Evolutionary conservation across 148 eudicot species (phyloP), one percentile per base, ranked within the genome.

Genomic region (Agrostemma githago): DNA sequence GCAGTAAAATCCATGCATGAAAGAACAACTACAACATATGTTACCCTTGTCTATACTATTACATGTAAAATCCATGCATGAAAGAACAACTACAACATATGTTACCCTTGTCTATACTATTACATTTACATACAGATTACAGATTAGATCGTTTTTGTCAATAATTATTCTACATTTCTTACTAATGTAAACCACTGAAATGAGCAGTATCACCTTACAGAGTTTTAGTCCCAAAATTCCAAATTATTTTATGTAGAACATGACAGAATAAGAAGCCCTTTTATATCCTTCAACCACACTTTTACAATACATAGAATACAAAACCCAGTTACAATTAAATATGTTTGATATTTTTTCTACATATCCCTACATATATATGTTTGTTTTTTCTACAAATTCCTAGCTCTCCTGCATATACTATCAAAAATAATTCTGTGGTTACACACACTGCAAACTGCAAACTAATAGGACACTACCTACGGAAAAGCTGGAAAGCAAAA

Each of bases 391-490:
- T 70, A 51, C 43, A 67, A 43, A 40, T 51, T 53, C 43, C 75
- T 77, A 77, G 34, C 43, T 71, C 21, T 71, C 41, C 51, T 77
- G 56, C 10, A 43, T 71, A 68, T 80, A 72, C 64, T 58, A 40
- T 66, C 76, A 76, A 66, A 75, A 80, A 39, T 64, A 59, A 54
- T 58, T 46, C 4, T 51, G 69, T 71, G 68, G 66, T 70, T 61
- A 72, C 65, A 76, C 82, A 66, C 34, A 26, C 34, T 26, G 34
- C 34, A 26, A 26, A 26, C 79, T 56, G 41, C 67, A 79, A 8
- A 64, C 78, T 76, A 70, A 80, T 72, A 74, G 4, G 5, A 69
- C 4, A 79, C 71, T 71, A 65, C 76, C 79, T 72, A 68, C 72
- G 72, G 2, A 58, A 26, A 26, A 48, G 61, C 78, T 20, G 60